Base-by-base conservation (phyloP, 176 grass and related monocot genomes). In the Canna indica region DNA sequence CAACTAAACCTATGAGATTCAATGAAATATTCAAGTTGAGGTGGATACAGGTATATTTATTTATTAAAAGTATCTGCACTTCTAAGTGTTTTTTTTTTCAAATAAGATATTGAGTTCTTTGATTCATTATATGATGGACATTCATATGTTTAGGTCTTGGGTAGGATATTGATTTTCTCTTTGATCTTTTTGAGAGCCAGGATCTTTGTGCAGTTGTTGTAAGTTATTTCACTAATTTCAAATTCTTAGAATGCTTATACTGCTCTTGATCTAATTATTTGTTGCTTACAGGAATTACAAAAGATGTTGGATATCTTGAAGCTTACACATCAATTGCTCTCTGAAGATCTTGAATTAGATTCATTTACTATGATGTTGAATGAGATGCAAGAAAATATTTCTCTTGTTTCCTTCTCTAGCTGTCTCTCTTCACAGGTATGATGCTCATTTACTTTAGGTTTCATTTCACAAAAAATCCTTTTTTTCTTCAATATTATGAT, bases 371-470 rank as follows among this genome's bases (percentile, higher is more conserved):
- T 96, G 73, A 89, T 96, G 86, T 68, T 96, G 75, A 84, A 87
- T 34, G 93, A 96, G 81, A 91, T 96, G 86, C 83, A 91, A 89
- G 93, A 96, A 79, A 89, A 91, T 68, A 88, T 96, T 53, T 96
- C 93, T 31, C 80, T 96, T 73, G 86, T 96, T 85, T 96, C 93
- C 64, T 96, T 91, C 77, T 89, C 93, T 54, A 96, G 93, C 76
- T 88, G 93, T n/a, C 78, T 96, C 48, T 83, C 88, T 73, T 91
- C 85, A 74, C 93, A 96, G 93, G 93, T 96, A 80, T 65, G n/a
- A n/a, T n/a, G n/a, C n/a, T 56, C 50, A 11, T 72, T 42, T 58
- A 5, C 34, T n/a, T n/a, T n/a, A n/a, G n/a, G n/a, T n/a, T n/a
- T 32, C 9, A 15, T 53, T 30, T n/a, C 74, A 58, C 29, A 68